A percentile compares a stretch with the other conserved stretches of the same genome.
Evolutionary conservation across 257 asterid species (phyloP).

Genomic region (Marsdenia floribunda): DNA sequence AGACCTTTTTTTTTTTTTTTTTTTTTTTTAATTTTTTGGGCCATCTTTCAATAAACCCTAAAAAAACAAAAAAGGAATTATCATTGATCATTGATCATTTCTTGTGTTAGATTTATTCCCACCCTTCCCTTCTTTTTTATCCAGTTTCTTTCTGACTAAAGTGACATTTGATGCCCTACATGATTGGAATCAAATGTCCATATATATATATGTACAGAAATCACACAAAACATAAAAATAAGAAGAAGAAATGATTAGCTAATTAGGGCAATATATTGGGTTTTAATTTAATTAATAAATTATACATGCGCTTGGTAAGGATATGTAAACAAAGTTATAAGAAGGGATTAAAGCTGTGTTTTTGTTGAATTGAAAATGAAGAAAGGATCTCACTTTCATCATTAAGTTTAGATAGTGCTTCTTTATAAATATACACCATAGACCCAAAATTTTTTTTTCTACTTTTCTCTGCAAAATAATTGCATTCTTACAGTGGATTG

Average conservation of each 20-base stretch:
- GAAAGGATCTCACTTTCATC: constrained; percentile 26
- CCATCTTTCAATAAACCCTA: constrained; percentile 1
- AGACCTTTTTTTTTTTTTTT: not conserved
- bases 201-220: not conserved
- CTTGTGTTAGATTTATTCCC: not conserved
- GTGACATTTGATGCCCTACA: constrained; percentile 18
- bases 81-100: not conserved
- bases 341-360: not conserved
- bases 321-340: not conserved
- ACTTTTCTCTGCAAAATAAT: too few species aligned
- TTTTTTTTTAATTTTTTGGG: too few species aligned
- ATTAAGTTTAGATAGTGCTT: constrained; percentile 27
- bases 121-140: not conserved
- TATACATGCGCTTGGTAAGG: not conserved
- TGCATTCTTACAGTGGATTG: too few species aligned
- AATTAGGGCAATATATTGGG: not conserved
- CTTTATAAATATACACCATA: constrained; percentile 17
- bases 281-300: not conserved
- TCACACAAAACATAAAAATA: not conserved
- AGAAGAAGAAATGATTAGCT: not conserved
- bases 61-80: not conserved
- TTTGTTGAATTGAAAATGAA: not conserved
- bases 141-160: constrained; percentile 2
- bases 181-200: constrained; percentile 3
- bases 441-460: not conserved